These are phyloP conservation scores for Trifolium fragiferum DNA, from an alignment of 306 rosid genomes.

Conservation along the genomic window DNA sequence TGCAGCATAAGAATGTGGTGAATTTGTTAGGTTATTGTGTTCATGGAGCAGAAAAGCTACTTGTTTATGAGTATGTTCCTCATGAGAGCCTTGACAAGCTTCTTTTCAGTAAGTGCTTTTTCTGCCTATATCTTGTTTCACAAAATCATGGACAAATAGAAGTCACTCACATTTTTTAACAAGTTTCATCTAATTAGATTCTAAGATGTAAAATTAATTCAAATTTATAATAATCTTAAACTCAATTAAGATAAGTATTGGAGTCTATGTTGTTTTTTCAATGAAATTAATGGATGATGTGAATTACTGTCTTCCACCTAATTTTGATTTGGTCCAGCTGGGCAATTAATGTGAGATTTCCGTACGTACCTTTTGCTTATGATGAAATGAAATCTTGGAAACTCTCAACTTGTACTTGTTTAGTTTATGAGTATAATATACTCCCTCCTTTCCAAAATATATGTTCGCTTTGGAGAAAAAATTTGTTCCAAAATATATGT, in stretches of 20 bases:
- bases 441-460: no score
- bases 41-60: constrained; percentile 79
- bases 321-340: not conserved
- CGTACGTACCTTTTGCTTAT: not conserved
- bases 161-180: not conserved
- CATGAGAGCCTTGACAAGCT: constrained; percentile 93
- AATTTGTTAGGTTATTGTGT: constrained; percentile 85
- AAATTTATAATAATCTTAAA: not conserved
- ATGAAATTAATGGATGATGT: not conserved
- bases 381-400: not conserved
- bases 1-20: constrained; percentile 93
- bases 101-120: constrained; percentile 81
- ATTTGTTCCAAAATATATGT: no score
- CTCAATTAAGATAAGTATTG: not conserved
- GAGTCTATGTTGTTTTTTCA: not conserved
- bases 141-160: constrained; percentile 25
- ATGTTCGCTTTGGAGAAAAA: no score
- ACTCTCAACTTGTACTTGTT: no score
- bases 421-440: no score
- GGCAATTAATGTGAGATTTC: not conserved
- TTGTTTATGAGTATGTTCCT: constrained; percentile 83
- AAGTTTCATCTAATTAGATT: not conserved
- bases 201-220: not conserved
- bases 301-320: not conserved
- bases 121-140: not conserved